Evolutionary conservation across 768 basidiomycete species (phyloP).

Genomic region (Tylopilus vinaceipallidus): DNA sequence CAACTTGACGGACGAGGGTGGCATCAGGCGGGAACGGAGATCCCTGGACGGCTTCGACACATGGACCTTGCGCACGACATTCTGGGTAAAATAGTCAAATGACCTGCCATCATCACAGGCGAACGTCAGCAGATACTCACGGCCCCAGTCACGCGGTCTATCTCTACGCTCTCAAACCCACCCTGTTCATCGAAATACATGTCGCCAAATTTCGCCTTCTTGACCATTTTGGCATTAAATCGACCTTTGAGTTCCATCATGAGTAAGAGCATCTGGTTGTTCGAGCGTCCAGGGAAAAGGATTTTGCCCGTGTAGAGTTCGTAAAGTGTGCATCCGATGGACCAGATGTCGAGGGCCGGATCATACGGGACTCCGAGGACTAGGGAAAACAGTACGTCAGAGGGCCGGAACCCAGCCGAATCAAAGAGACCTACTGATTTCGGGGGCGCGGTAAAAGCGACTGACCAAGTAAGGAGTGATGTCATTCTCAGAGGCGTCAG

Average conservation of each 20-base stretch:
- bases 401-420: slow-evolving; percentile 1
- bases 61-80: slow-evolving; percentile 76
- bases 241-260: slow-evolving; percentile 99
- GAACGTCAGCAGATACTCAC: slow-evolving; percentile 48
- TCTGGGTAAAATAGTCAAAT: slow-evolving; percentile 46
- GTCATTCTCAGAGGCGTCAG: slow-evolving; percentile 91
- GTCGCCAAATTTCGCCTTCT: slow-evolving; percentile 89
- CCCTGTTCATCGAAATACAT: slow-evolving; percentile 93
- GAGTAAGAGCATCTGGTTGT: slow-evolving; percentile 95
- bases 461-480: slow-evolving; percentile 98
- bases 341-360: slow-evolving; percentile 93
- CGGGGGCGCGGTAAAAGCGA: slow-evolving; percentile 96
- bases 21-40: slow-evolving; percentile 78
- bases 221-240: slow-evolving; percentile 91
- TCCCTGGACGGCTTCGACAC: slow-evolving; percentile 82
- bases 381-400: slow-evolving; percentile 34
- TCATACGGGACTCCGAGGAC: slow-evolving; percentile 96
- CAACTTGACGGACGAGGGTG: slow-evolving; percentile 70
- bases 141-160: slow-evolving; percentile 76
- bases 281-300: slow-evolving; percentile 92
- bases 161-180: slow-evolving; percentile 80
- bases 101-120: slow-evolving; percentile 4
- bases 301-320: slow-evolving; percentile 97
- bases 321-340: slow-evolving; percentile 95
- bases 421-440: slow-evolving; percentile 74